These are phyloP conservation scores for Termitomyces sp. DNA, from an alignment of 768 basidiomycete species.

Conservation along the genomic window DNA sequence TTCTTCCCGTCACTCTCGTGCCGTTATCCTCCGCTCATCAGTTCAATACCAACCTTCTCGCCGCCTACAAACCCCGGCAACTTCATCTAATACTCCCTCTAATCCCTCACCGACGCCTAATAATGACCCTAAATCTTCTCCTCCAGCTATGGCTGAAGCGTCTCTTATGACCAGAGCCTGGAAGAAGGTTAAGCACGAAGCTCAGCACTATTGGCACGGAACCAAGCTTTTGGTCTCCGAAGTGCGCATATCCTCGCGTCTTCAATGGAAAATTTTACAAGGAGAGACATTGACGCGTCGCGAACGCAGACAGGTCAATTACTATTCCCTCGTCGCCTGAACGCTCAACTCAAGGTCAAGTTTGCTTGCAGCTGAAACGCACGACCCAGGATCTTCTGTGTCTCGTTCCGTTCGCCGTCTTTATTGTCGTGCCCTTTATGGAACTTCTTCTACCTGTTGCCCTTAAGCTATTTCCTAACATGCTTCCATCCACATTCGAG, in stretches of 20 bases:
- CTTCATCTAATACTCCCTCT: constrained; percentile 19
- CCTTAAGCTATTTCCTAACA: constrained; percentile 95
- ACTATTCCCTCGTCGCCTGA: not conserved
- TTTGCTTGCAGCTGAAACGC: constrained; percentile 64
- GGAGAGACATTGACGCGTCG: constrained; percentile 89
- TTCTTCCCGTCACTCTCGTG: constrained; percentile 4
- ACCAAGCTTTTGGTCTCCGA: constrained; percentile 92
- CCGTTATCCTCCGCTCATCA: constrained; percentile 13
- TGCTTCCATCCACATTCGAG: constrained; percentile 98
- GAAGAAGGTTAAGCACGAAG: constrained; percentile 95
- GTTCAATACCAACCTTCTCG: constrained; percentile 15
- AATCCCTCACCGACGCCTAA: constrained; percentile 10
- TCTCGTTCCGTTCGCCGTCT: constrained; percentile 92
- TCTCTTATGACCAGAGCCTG: constrained; percentile 65
- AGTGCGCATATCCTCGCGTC: constrained; percentile 81
- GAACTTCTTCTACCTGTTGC: constrained; percentile 94
- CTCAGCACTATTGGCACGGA: constrained; percentile 95
- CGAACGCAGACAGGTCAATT: constrained; percentile 83
- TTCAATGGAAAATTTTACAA: constrained; percentile 90
- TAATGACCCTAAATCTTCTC: constrained; percentile 44
- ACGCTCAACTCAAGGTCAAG: not conserved
- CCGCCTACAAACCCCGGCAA: constrained; percentile 29
- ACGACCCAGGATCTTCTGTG: constrained; percentile 93
- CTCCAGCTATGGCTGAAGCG: constrained; percentile 37
- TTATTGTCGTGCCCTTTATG: constrained; percentile 97